Evolutionary conservation across 2,329 filamentous ascomycete genomes (phyloP), one percentile per base, ranked within the genome.

Genomic region (Hypocrella siamensis): DNA sequence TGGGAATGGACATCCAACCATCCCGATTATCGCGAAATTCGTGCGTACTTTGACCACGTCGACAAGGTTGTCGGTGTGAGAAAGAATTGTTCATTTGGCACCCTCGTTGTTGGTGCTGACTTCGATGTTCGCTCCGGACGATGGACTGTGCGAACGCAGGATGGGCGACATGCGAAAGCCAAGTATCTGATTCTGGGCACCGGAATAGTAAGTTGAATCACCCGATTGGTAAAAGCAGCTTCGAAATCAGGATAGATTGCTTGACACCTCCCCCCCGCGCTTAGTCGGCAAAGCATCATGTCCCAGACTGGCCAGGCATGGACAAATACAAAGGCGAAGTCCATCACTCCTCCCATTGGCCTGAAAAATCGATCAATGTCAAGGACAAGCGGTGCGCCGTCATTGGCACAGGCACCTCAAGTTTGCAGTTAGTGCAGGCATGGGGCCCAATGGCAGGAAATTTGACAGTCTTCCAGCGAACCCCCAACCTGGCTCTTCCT

Each of bases 341-440:
- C 10, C 61, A 71, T 41, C 71, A 76, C 46, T 67, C 68, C 0
- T 70, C 67, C 1, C 67, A 67, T 46, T 75, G 72, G 72, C 70
- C 72, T 1, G 57, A 70, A 6, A 52, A 62, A 4, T 57, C 65
- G 5, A 56, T 77, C n/a, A 58, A 67, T 31, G 60, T 73, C 18
- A 59, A 59, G 26, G 62, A 61, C 29, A 79, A 79, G 47, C 60
- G 63, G 14, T 63, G 70, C 31, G 74, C 65, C 12, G 63, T 79
- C 34, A 67, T 79, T 21, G 75, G 75, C 10, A 78, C 72, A 0
- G 75, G 75, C 2, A 68, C 73, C 0, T 70, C 70, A 0, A 75
- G 74, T 1, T 65, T 79, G 2, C 75, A 79, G 41, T 65, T 76
- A 27, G 61, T 65, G 1, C 75, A 80, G 39, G 71, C 70, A 32